phyloP scores from a whole-genome alignment of 345 rosid species.

The Boechera retrofracta region DNA sequence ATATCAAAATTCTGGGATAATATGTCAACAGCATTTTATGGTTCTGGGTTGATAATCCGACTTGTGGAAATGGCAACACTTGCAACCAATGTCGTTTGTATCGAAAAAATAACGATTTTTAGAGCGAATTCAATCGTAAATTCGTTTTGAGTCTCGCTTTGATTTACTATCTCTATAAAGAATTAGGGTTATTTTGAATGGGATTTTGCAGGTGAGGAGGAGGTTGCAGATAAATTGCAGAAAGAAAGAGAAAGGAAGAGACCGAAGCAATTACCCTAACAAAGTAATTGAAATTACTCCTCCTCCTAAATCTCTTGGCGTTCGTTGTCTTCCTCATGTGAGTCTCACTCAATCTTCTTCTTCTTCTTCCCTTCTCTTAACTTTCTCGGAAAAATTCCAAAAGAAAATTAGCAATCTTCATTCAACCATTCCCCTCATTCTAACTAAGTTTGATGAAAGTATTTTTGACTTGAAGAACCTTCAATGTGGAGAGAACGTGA shows the following conservation, averaged over 20 bases:
- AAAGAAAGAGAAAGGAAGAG: constrained; percentile 74
- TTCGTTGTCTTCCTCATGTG: constrained; percentile 83
- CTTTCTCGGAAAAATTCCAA: too few relatives aligned
- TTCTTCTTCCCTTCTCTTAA: neutral
- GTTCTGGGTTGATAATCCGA: neutral
- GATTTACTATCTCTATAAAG: too few relatives aligned
- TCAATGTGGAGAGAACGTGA: constrained; percentile 90
- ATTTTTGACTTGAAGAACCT: constrained; percentile 59
- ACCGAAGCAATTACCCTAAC: constrained; percentile 58
- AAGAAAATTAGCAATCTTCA: too few relatives aligned
- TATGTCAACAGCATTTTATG: neutral
- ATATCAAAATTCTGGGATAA: neutral
- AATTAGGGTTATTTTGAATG: neutral
- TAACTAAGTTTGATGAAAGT: neutral
- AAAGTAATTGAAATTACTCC: constrained; percentile 94
- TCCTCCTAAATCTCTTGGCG: constrained; percentile 89
- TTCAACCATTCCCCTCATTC: too few relatives aligned
- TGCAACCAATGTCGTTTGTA: constrained; percentile 48
- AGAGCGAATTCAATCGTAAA: neutral
- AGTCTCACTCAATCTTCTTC: constrained; percentile 36
- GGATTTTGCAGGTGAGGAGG: constrained; percentile 46
- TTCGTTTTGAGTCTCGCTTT: too few relatives aligned
- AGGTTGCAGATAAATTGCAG: constrained; percentile 57
- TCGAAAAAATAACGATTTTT: constrained; percentile 46
- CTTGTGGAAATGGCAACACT: constrained; percentile 49